Base-by-base conservation (phyloP, 192 early-diverging fungal genomes). In the Coemansia sp. region DNA sequence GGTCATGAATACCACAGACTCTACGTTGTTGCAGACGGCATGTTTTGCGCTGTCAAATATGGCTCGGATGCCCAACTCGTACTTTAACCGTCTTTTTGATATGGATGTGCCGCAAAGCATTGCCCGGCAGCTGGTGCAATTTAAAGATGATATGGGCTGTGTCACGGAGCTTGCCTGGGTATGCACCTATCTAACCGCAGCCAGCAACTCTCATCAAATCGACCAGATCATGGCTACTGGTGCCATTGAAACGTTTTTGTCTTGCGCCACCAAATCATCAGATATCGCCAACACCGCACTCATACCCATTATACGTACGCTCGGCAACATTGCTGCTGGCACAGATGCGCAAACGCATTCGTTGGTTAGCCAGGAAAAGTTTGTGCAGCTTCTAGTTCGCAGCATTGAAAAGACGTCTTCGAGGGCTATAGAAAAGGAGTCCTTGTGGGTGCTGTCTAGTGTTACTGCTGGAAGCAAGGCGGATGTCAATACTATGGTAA, bases 41-140 rank as follows among this genome's bases (percentile, higher is more conserved):
- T 90, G 88, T 66, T 88, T 90, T 70, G 86, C 88, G 5, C 44
- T 90, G 31, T 86, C 86, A 6, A 88, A 88, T 61, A 62, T 90
- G 63, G 83, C 85, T 2, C 84, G 85, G 48, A 79, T 76, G 16
- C 81, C 83, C n/a, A 78, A 81, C 51, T 59, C 83, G 0, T 77
- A 79, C 19, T 71, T 86, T 16, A 58, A 80, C 16, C 70, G 60
- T 18, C 63, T 87, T 16, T 79, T 86, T 46, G 75, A 65, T 6
- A 55, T 79, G 18, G 65, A 73, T 7, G 54, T 88, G 21, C 55
- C 70, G 5, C 53, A 69, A 18, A 56, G 65, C n/a, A 57, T 87
- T 3, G 63, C 82, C 5, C 58, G 73, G 28, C 83, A 86, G 54
- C 60, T 87, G 20, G 55, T 37, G 7, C 33, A 21, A 37, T 63